Base-by-base conservation (phyloP, 1,284 basidiomycete species). In the Pseudozyma sp. region DNA sequence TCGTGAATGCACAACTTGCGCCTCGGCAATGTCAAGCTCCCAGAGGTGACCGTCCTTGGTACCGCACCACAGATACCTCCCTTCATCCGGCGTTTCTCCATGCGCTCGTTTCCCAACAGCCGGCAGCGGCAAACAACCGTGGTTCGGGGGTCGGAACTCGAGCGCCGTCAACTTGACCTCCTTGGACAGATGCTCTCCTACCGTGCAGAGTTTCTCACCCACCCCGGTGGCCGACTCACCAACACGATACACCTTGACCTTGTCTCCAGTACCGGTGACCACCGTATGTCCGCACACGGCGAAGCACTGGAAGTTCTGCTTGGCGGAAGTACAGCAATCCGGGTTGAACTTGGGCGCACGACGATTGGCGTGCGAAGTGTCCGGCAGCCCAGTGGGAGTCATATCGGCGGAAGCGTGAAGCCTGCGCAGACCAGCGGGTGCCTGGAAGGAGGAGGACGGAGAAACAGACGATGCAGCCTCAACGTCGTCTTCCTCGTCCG, bases 51-150 rank as follows among this genome's bases (percentile, higher is more conserved):
- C 82, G 19, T 75, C 68, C 14, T 69, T 70, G 13, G 80, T 81
- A 0, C 80, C 82, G 45, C 79, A 81, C 82, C 82, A 84, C 4
- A 82, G 65, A 44, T 73, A 80, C 14, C 79, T 57, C 4, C 79
- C 81, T 30, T 77, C 68, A 16, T 75, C 72, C 0, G 68, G 64
- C 7, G 72, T 70, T 53, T 75, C 72, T 17, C 60, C 68, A 45
- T 75, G 68, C 24, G 64, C 47, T 11, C 64, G 54, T 33, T 43
- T 50, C 4, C 68, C 72, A 5, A 56, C 56, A 0, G 57, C 54
- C 8, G 72, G 47, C 14, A 55, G 51, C 0, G 72, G 72, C 4
- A 47, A 47, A 9, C 65, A 37, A 5, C 59, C 46, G 43, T 70
- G 68, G n/a, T 75, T 67, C 4, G 72, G 72, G 4, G 75, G 72